Evolutionary conservation across 805 yeast genomes (phyloP), one percentile per base, ranked within the genome.

Genomic region (Saccharomycopsis schoenii): DNA sequence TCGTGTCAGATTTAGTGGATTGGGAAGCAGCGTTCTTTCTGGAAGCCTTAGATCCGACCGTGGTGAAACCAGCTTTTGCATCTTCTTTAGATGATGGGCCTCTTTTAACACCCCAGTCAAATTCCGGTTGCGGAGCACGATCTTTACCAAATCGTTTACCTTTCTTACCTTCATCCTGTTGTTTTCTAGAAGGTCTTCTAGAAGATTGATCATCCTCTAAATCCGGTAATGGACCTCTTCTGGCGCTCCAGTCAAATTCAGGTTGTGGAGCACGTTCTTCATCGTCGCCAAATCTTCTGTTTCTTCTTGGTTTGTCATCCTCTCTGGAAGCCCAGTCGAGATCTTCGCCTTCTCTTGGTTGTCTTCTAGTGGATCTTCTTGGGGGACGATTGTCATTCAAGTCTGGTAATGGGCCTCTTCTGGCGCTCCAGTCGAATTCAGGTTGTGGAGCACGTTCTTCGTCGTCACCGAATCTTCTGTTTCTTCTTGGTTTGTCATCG

Each of bases 291-390:
- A 37, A 19, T 47, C 77, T 67, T 66, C 66, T 73, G 25, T 61
- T 68, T 58, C 61, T 65, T 65, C 70, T 70, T 66, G 72, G 70
- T 24, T 65, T 65, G 42, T 24, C 56, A 58, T 52, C 75, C 75
- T 80, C 76, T 61, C 74, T 77, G 58, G 71, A 68, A 64, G 78
- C 74, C 85, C 89, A 84, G 72, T 86, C 89, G 59, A 83, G 73
- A 39, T 82, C 82, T 56, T 83, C 82, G 67, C 79, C 84, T 67
- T 77, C 82, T 64, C 76, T 76, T 72, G 77, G 75, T 66, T 72
- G 75, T 66, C 68, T 68, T 59, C 69, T 64, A 59, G 63, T 70
- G 25, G 39, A 60, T 65, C 76, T 76, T 71, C 77, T 74, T 65
- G 72, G 74, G 64, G 68, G 67, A 57, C 68, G 64, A 58, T 76